Percentiles rank a stretch among this genome's conserved stretches.
These are phyloP conservation scores for Friedmanniomyces endolithicus DNA, from an alignment of 495 filamentous ascomycete species.

Conservation along the genomic window DNA sequence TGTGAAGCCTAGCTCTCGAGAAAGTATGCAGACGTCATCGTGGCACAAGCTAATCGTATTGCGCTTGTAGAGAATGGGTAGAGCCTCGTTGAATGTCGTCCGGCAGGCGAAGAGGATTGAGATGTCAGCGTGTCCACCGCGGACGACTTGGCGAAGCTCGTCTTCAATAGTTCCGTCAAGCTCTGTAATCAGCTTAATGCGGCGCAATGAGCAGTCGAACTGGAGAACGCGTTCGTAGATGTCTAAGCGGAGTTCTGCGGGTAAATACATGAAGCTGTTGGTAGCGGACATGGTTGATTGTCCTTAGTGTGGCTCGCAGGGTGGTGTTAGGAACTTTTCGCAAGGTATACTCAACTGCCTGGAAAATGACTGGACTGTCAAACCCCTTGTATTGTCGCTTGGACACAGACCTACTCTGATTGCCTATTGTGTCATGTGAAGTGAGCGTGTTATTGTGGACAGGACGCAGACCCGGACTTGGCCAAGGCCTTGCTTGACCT, in stretches of 20 bases:
- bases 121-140: not conserved
- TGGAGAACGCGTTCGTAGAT: not conserved
- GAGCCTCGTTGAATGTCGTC: not conserved
- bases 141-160: not conserved
- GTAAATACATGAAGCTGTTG: not conserved
- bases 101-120: not conserved
- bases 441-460: too few species aligned
- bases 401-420: too few species aligned
- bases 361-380: too few species aligned
- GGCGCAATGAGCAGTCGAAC: not conserved
- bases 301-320: not conserved
- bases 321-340: too few species aligned
- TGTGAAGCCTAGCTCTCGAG: not conserved
- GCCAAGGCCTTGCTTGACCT: too few species aligned
- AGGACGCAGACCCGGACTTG: too few species aligned
- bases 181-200: not conserved
- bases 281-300: not conserved
- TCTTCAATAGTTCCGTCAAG: not conserved
- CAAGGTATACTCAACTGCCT: too few species aligned
- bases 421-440: too few species aligned
- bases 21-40: not conserved
- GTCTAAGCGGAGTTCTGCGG: not conserved
- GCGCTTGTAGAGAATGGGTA: not conserved
- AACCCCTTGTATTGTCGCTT: too few species aligned
- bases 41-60: constrained; percentile 2